Evolutionary conservation across 805 yeast genomes (phyloP).

Genomic region (Saccharomycopsis microspora): DNA sequence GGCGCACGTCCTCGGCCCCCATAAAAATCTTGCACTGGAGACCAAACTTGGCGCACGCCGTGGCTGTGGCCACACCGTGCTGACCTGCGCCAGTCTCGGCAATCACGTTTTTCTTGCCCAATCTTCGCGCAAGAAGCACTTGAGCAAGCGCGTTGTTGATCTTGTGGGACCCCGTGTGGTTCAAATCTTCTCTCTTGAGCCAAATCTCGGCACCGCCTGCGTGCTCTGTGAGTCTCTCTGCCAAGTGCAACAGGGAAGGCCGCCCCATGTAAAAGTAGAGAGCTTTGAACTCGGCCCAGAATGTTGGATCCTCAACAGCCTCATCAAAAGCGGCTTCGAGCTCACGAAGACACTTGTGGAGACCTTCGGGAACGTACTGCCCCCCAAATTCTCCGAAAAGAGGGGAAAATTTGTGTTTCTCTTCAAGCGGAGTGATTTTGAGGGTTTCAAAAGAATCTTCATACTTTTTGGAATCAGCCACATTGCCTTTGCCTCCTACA

Average conservation of each 20-base stretch:
- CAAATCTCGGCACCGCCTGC: conserved; percentile 96
- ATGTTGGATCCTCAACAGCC: conserved; percentile 79
- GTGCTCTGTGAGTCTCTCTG: conserved; percentile 78
- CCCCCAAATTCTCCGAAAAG: conserved; percentile 96
- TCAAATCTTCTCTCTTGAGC: conserved; percentile 94
- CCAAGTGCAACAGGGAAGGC: conserved; percentile 86
- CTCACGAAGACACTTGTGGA: conserved; percentile 83
- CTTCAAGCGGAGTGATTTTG: conserved; percentile 30
- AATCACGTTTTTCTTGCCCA: conserved; percentile 66
- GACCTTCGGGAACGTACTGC: conserved; percentile 95
- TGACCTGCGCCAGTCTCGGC: conserved; percentile 94
- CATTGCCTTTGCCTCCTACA: conserved; percentile 44
- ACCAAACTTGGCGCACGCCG: conserved; percentile 90
- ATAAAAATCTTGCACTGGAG: conserved; percentile 86
- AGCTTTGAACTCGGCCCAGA: conserved; percentile 86
- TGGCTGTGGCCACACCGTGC: conserved; percentile 89
- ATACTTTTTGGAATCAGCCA: conserved; percentile 24
- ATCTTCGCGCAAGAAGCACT: conserved; percentile 65
- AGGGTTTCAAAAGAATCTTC: conserved; percentile 15
- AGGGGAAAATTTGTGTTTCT: conserved; percentile 57
- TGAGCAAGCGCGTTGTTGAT: conserved; percentile 80
- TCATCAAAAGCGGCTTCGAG: conserved; percentile 79
- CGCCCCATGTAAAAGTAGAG: conserved; percentile 91
- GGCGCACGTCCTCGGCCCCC: conserved; percentile 99
- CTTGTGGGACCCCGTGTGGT: conserved; percentile 84